Percentiles rank a stretch among this genome's conserved stretches.
Conservation (phyloP, 2,329 filamentous ascomycete species). For the Cadophora luteo-olivacea region DNA sequence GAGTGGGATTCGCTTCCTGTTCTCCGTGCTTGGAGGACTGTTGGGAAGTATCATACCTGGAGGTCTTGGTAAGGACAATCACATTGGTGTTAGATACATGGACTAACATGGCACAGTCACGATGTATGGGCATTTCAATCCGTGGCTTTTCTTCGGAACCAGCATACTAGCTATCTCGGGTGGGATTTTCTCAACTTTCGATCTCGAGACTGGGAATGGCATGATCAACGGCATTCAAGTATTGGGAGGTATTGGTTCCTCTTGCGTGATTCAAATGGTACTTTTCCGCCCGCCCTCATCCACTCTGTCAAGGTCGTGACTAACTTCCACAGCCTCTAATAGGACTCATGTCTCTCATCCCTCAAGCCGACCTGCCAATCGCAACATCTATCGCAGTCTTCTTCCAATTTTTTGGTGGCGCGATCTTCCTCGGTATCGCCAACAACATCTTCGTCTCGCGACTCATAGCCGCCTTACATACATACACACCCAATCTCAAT, state of each 20-base stretch:
- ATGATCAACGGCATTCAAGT: constrained; percentile 36
- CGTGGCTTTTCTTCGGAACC: constrained; percentile 30
- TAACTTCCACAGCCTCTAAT: constrained; percentile 49
- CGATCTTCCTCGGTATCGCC: constrained; percentile 62
- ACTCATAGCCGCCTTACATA: constrained; percentile 33
- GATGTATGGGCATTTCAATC: constrained; percentile 38
- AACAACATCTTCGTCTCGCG: constrained; percentile 52
- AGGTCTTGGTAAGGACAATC: constrained; percentile 29
- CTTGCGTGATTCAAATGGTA: constrained; percentile 39
- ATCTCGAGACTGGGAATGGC: constrained; percentile 23
- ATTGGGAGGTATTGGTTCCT: constrained; percentile 59
- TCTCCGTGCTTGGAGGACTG: constrained; percentile 45
- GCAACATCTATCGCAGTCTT: constrained; percentile 62
- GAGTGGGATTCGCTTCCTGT: constrained; percentile 48
- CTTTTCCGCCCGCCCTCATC: background rate
- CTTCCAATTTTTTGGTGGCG: constrained; percentile 61
- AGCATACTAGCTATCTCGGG: constrained; percentile 22
- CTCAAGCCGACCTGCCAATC: constrained; percentile 56
- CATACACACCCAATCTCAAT: constrained; percentile 44
- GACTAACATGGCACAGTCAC: constrained; percentile 34
- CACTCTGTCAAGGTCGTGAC: background rate
- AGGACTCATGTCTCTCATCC: constrained; percentile 54
- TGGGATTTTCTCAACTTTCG: constrained; percentile 31
- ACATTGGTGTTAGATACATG: background rate
- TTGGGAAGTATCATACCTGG: constrained; percentile 42